Percentiles rank a stretch among this genome's conserved stretches.
Evolutionary conservation across 208 protist species (phyloP).

Genomic region (Acanthamoeba sp.): DNA sequence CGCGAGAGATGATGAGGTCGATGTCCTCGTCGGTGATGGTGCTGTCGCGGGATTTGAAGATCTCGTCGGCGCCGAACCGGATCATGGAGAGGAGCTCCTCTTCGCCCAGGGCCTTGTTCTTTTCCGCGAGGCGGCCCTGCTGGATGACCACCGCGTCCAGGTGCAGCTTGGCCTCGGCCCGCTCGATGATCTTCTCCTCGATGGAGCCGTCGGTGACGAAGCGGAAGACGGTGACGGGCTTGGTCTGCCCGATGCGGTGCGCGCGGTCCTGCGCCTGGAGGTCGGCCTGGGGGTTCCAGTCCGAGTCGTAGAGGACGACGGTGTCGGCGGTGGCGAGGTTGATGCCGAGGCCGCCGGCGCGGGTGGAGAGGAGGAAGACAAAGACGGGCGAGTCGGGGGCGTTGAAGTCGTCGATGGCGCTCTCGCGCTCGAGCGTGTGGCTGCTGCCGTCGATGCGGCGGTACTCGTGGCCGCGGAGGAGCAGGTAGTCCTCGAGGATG

Average conservation of each 20-base stretch:
- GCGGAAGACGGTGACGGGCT: slow-evolving; percentile 97
- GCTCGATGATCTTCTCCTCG: slow-evolving; percentile 97
- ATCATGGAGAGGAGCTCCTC: slow-evolving; percentile 98
- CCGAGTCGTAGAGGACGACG: slow-evolving; percentile 99
- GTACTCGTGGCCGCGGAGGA: slow-evolving; percentile 94
- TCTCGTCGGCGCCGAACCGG: slow-evolving; percentile 97
- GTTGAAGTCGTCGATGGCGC: slow-evolving; percentile 96
- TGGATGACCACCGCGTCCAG: background rate
- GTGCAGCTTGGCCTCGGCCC: slow-evolving; percentile 82
- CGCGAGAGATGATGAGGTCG: slow-evolving; percentile 95
- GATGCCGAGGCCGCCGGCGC: slow-evolving; percentile 97
- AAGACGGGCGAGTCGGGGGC: slow-evolving; percentile 92
- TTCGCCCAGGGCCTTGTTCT: slow-evolving; percentile 89
- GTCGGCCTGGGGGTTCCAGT: slow-evolving; percentile 99
- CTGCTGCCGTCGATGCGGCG: slow-evolving; percentile 96
- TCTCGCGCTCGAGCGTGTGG: slow-evolving; percentile 92
- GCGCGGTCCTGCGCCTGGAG: slow-evolving; percentile 97
- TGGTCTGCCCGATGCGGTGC: slow-evolving; percentile 98
- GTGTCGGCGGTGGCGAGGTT: slow-evolving; percentile 99
- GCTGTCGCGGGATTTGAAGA: slow-evolving; percentile 92
- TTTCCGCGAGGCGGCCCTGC: background rate
- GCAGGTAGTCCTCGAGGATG: slow-evolving; percentile 97
- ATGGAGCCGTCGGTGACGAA: slow-evolving; percentile 96
- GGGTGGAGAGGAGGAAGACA: slow-evolving; percentile 98
- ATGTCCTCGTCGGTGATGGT: slow-evolving; percentile 98